Conservation (phyloP, 1,139 yeast species). For the Entelexis paramagnoliae region DNA sequence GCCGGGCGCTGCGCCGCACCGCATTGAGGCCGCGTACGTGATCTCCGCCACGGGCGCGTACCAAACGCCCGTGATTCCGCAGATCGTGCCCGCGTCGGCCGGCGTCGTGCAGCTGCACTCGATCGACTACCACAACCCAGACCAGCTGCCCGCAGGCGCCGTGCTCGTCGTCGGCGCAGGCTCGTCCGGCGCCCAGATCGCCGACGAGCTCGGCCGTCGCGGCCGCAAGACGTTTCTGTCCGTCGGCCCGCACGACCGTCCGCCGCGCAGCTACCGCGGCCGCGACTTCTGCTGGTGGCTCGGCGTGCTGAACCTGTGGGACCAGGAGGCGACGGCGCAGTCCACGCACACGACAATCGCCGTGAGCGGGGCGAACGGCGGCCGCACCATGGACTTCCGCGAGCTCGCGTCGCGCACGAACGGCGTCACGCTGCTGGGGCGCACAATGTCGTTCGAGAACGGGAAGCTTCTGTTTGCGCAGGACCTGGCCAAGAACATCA, state of each 20-base stretch:
- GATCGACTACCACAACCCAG: conserved; percentile 14
- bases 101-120: conserved; percentile 17
- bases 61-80: conserved; percentile 19
- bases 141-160: conserved; percentile 15
- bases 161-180: conserved; percentile 22
- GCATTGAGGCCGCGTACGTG: conserved; percentile 9
- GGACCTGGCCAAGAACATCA: conserved; percentile 14
- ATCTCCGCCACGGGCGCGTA: conserved; percentile 21
- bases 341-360: conserved; percentile 21
- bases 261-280: conserved; percentile 21
- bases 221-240: conserved; percentile 14
- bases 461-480: conserved; percentile 14
- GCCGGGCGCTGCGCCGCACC: background rate
- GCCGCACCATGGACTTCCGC: conserved; percentile 21
- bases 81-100: conserved; percentile 10
- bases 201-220: conserved; percentile 16
- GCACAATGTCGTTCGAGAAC: conserved; percentile 10
- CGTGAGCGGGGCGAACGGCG: conserved; percentile 23
- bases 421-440: conserved; percentile 18
- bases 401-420: conserved; percentile 11
- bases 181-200: conserved; percentile 23
- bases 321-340: conserved; percentile 14
- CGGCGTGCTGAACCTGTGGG: conserved; percentile 22
- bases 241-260: conserved; percentile 21
- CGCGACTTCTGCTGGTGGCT: conserved; percentile 24